These are phyloP conservation scores for Fagus crenata DNA, from an alignment of 306 rosid species.

Conservation along the genomic window DNA sequence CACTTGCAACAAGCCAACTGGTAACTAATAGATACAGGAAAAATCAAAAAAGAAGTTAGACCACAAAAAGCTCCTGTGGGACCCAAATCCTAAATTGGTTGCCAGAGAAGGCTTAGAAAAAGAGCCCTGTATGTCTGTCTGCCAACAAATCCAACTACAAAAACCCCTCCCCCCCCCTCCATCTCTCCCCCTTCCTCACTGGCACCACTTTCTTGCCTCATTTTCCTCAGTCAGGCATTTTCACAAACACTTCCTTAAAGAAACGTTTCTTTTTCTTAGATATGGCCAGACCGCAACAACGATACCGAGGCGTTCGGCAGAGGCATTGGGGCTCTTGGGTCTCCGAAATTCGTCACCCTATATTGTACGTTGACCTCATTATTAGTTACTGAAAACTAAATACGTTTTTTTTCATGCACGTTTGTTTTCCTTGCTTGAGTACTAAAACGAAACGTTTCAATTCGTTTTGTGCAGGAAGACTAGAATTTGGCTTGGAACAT, in stretches of 20 bases:
- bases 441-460: constrained; percentile 16
- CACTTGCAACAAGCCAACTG: constrained; percentile 42
- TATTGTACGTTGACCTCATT: constrained; percentile 55
- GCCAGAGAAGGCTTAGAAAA: constrained; percentile 45
- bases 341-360: constrained; percentile 94
- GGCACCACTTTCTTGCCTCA: constrained; percentile 14
- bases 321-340: constrained; percentile 99
- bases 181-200: constrained; percentile 22
- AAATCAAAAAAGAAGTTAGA: constrained; percentile 14
- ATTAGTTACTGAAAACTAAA: not conserved
- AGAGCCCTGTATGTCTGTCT: constrained; percentile 17
- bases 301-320: constrained; percentile 94
- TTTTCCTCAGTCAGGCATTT: constrained; percentile 31
- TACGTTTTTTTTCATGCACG: constrained; percentile 7
- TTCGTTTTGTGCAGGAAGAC: constrained; percentile 63
- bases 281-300: constrained; percentile 94
- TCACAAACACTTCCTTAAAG: constrained; percentile 39
- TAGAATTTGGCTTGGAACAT: constrained; percentile 93
- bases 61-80: constrained; percentile 46
- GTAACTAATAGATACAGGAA: constrained; percentile 31
- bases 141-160: constrained; percentile 53
- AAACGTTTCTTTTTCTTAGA: constrained; percentile 32
- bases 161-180: constrained; percentile 32
- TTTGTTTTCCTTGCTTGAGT: not conserved
- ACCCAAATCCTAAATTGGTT: constrained; percentile 51